Conservation (phyloP, 2,329 filamentous ascomycete genomes). For the Fusarium staphyleae region DNA sequence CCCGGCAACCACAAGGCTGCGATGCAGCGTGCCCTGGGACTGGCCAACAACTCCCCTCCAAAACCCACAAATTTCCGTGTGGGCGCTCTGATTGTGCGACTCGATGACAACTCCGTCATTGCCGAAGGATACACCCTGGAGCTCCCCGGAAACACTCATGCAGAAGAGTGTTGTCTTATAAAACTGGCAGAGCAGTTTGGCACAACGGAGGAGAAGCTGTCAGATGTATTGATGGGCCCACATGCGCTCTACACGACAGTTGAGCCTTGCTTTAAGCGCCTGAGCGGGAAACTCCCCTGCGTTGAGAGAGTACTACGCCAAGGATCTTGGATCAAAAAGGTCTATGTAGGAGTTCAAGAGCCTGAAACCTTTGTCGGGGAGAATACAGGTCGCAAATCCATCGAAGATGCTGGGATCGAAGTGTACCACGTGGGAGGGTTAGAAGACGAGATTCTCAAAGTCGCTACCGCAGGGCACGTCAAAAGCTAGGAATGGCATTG, state of each 20-base stretch:
- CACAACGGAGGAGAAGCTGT: slow-evolving; percentile 62
- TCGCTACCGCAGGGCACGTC: slow-evolving; percentile 83
- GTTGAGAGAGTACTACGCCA: slow-evolving; percentile 78
- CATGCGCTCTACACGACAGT: slow-evolving; percentile 85
- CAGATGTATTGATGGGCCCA: slow-evolving; percentile 45
- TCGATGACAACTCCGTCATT: slow-evolving; percentile 65
- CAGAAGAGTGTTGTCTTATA: slow-evolving; percentile 88
- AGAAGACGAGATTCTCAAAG: slow-evolving; percentile 79
- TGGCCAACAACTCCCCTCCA: slow-evolving; percentile 80
- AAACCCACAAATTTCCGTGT: slow-evolving; percentile 93
- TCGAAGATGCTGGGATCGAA: slow-evolving; percentile 75
- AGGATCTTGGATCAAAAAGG: slow-evolving; percentile 69
- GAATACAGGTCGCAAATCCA: slow-evolving; percentile 75
- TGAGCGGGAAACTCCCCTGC: slow-evolving; percentile 79
- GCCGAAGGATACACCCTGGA: slow-evolving; percentile 91
- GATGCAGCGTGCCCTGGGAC: slow-evolving; percentile 76
- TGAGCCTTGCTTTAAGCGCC: slow-evolving; percentile 78
- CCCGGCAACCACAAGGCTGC: slow-evolving; percentile 54
- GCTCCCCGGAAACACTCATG: slow-evolving; percentile 90
- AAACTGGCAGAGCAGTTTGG: slow-evolving; percentile 67
- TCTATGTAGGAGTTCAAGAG: slow-evolving; percentile 89
- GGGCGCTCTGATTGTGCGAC: slow-evolving; percentile 82
- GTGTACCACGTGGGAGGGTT: slow-evolving; percentile 77
- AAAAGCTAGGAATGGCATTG: slow-evolving; percentile 17
- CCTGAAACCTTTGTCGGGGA: slow-evolving; percentile 88